Evolutionary conservation across 2,329 filamentous ascomycete species (phyloP).

Genomic region (Periconia digitata): DNA sequence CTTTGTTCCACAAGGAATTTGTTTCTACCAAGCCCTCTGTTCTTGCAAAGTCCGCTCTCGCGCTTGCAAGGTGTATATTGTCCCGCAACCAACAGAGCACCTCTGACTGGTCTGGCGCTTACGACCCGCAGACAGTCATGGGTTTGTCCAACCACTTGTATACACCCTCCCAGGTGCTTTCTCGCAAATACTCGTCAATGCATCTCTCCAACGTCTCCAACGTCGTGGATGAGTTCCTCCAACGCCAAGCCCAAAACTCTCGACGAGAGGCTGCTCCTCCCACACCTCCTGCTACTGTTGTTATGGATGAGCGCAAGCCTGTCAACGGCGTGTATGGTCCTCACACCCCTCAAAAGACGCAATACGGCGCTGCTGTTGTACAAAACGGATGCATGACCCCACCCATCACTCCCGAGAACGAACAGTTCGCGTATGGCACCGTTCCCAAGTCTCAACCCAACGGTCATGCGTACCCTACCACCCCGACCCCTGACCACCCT

Average conservation of each 20-base stretch:
- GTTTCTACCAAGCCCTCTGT: conserved; percentile 89
- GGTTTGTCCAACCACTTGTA: conserved; percentile 66
- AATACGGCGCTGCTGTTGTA: conserved; percentile 61
- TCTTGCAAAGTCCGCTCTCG: conserved; percentile 84
- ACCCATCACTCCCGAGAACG: conserved; percentile 76
- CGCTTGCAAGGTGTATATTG: conserved; percentile 83
- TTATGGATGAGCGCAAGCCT: conserved; percentile 54
- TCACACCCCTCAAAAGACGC: conserved; percentile 77
- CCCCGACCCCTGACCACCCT: conserved; percentile 38
- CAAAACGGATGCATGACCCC: conserved; percentile 80
- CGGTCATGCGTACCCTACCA: conserved; percentile 36
- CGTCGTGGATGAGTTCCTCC: conserved; percentile 67
- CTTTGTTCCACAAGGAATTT: conserved; percentile 94
- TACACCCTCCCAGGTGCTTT: conserved; percentile 67
- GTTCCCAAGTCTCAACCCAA: conserved; percentile 32
- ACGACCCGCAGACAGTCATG: conserved; percentile 68
- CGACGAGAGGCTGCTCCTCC: conserved; percentile 49
- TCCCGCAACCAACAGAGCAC: conserved; percentile 75
- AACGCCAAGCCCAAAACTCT: conserved; percentile 57
- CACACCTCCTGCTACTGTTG: conserved; percentile 63
- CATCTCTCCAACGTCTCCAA: conserved; percentile 67
- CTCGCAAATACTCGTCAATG: conserved; percentile 68
- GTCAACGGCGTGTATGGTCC: conserved; percentile 57
- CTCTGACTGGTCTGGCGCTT: conserved; percentile 72
- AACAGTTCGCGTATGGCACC: conserved; percentile 36